Conservation (phyloP, 169 alveolate genomes). For the Cystoisospora suis region DNA sequence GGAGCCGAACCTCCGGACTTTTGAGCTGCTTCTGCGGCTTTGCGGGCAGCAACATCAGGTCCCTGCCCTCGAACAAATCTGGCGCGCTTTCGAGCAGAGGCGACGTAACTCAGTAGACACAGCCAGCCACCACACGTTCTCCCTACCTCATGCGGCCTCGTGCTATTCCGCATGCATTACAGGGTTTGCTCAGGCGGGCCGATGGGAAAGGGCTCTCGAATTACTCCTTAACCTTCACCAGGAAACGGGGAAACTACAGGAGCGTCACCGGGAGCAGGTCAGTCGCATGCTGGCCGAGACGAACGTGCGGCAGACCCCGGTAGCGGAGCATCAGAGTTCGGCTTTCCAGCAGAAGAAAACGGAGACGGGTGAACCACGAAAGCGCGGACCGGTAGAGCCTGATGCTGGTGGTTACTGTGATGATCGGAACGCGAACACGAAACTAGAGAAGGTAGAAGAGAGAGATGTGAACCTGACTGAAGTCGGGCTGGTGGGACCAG, state of each 20-base stretch:
- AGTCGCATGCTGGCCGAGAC: neutral
- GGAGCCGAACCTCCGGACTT: neutral
- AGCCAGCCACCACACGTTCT: neutral
- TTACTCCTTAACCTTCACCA: neutral
- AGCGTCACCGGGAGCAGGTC: neutral
- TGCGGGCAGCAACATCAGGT: conserved; percentile 18
- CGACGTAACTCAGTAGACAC: neutral
- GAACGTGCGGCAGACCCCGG: neutral
- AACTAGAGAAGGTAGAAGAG: neutral
- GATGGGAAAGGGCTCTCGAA: neutral
- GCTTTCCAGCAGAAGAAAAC: neutral
- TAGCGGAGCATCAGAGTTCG: neutral
- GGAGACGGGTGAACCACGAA: neutral
- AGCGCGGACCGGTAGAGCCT: neutral
- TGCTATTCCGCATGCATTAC: neutral
- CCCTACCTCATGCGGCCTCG: neutral
- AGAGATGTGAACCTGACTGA: neutral
- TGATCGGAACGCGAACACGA: neutral
- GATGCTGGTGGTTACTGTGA: too few species aligned
- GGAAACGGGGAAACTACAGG: neutral
- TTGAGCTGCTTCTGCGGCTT: conserved; percentile 19
- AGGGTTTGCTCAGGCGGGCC: neutral
- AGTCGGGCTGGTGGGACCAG: neutral
- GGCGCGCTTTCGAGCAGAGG: conserved; percentile 11
- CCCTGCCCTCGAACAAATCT: neutral